These are phyloP conservation scores for Erythrobasidium yunnanense DNA, from an alignment of 768 basidiomycete genomes.

Conservation along the genomic window DNA sequence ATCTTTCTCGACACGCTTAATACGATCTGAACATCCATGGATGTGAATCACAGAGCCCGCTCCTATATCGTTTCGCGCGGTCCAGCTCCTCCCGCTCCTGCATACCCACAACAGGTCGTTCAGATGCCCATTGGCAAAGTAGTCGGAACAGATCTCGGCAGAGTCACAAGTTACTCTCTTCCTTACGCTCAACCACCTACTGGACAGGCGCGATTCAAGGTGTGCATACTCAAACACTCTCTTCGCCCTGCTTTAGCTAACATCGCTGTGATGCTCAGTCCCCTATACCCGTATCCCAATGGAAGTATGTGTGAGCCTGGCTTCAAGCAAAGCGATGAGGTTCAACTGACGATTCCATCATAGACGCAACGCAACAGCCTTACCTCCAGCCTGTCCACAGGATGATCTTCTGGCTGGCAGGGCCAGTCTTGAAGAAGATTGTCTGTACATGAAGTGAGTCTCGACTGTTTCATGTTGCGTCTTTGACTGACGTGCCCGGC, in stretches of 20 bases:
- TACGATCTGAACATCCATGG: neutral
- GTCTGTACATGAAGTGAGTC: conserved; percentile 66
- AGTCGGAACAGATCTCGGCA: neutral
- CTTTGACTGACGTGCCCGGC: too few relatives aligned
- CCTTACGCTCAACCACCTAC: conserved; percentile 30
- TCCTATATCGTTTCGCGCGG: neutral
- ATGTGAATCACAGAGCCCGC: neutral
- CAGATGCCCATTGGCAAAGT: neutral
- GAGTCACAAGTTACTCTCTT: conserved; percentile 19
- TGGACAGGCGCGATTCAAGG: neutral
- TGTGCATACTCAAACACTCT: neutral
- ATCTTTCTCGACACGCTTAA: neutral
- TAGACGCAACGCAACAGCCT: conserved; percentile 28
- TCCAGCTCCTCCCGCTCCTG: neutral
- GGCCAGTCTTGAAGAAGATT: conserved; percentile 59
- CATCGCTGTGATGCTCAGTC: neutral
- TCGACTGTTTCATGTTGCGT: conserved; percentile 46
- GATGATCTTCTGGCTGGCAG: conserved; percentile 38
- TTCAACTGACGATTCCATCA: neutral
- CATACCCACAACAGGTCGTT: neutral
- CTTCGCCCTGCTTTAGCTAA: neutral
- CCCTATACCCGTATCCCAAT: neutral
- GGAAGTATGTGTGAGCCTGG: conserved; percentile 10
- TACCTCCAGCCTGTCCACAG: conserved; percentile 68
- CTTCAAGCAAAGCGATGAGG: neutral